Conservation (phyloP, 108 stramenopile genomes). For the Fistulifera pelliculosa region DNA sequence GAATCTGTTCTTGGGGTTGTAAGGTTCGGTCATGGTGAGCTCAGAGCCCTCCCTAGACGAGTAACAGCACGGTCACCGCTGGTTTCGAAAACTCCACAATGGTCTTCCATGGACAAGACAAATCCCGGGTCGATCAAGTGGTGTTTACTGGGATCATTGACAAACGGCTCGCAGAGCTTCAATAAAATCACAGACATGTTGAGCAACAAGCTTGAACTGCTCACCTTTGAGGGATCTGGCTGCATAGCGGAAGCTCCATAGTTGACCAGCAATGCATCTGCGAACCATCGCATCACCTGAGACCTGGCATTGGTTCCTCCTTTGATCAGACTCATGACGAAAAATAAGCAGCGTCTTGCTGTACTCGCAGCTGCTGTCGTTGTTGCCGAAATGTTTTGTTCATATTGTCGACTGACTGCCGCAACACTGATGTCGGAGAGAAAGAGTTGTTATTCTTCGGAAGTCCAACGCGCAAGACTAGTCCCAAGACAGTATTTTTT, state of each 20-base stretch:
- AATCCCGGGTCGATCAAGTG: conserved; percentile 64
- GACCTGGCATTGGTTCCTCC: conserved; percentile 49
- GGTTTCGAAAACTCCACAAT: conserved; percentile 55
- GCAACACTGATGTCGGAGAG: conserved; percentile 24
- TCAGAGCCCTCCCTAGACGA: conserved; percentile 54
- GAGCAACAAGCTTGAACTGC: conserved; percentile 36
- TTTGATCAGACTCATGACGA: conserved; percentile 58
- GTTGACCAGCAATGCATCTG: conserved; percentile 73
- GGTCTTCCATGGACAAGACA: conserved; percentile 46
- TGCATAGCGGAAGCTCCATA: conserved; percentile 56
- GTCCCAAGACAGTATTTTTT: conserved; percentile 68
- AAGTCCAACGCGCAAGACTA: conserved; percentile 46
- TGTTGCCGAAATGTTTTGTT: conserved; percentile 37
- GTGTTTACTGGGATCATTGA: conserved; percentile 42
- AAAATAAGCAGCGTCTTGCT: conserved; percentile 56
- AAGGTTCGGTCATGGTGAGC: conserved; percentile 9
- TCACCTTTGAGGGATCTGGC: conserved; percentile 70
- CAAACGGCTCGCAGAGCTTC: conserved; percentile 79
- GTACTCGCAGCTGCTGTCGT: conserved; percentile 50
- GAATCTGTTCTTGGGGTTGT: conserved; percentile 77
- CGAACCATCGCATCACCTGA: conserved; percentile 67
- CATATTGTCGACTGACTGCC: conserved; percentile 37
- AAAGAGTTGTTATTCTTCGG: conserved; percentile 49
- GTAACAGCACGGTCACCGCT: conserved; percentile 59
- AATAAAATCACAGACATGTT: conserved; percentile 59